A percentile compares a stretch with the other conserved stretches of the same genome.
phyloP scores from a whole-genome alignment of 75 land plant species.

The Selaginella moellendorffii region DNA sequence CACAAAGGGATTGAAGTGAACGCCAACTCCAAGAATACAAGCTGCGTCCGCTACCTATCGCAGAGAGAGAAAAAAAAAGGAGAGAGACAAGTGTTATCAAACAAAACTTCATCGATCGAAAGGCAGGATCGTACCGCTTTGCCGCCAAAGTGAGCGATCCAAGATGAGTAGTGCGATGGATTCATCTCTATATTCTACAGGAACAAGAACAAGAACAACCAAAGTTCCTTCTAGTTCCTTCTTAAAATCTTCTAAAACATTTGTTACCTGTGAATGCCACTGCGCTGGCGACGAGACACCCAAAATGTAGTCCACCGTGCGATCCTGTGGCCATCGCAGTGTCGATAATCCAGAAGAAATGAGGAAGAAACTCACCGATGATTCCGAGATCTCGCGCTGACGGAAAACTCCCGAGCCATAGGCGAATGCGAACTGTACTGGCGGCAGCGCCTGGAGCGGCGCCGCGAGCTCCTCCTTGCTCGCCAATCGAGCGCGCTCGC shows the following conservation, averaged over 20 bases:
- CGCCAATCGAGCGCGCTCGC: not conserved
- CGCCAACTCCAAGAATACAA: conserved; percentile 72
- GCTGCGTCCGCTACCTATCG: conserved; percentile 52
- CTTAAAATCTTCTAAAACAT: no score
- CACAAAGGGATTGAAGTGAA: conserved; percentile 93
- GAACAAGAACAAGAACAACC: no score
- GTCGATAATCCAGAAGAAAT: not conserved
- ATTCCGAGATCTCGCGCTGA: conserved; percentile 19
- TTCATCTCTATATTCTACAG: conserved; percentile 70
- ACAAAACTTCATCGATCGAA: no score
- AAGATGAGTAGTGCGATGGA: conserved; percentile 57
- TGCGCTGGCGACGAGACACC: conserved; percentile 66
- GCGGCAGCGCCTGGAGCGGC: conserved; percentile 48
- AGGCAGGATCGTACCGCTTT: conserved; percentile 37
- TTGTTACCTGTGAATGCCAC: conserved; percentile 72
- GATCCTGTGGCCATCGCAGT: conserved; percentile 21
- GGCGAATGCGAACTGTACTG: conserved; percentile 71
- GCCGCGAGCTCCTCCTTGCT: conserved; percentile 26
- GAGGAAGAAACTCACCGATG: not conserved
- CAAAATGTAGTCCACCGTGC: conserved; percentile 81
- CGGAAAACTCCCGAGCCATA: conserved; percentile 87
- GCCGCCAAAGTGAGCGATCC: conserved; percentile 60
- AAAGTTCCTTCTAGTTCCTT: no score
- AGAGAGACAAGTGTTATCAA: no score
- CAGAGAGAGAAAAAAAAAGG: conserved; percentile 1